Base-by-base conservation (phyloP, 495 filamentous ascomycete genomes). In the Trichoderma gamsii region DNA sequence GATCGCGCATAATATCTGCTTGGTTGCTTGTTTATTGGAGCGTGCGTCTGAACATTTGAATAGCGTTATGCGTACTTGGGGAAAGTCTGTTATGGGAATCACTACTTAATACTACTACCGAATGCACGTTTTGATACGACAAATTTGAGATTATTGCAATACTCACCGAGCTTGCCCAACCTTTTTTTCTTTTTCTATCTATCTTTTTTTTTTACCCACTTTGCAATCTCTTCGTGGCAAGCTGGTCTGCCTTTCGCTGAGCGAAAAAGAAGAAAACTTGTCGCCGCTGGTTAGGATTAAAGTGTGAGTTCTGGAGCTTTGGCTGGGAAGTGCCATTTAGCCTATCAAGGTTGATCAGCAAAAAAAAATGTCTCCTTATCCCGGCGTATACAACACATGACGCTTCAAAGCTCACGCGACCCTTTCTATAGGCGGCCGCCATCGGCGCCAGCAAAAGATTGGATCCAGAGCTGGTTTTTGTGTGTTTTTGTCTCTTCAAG, bases 81-180 rank as follows among this genome's bases (percentile, higher is more conserved):
- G 7, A 25, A 61, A 32, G 56, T 61, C 35, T 4, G 56, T 16
- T 25, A 29, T 29, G 23, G 27, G 25, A 61, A 27, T 32, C 35
- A 61, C 56, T 61, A 61, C 56, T 56, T 61, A 61, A 61, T 61
- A 61, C 25, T 61, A 61, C 25, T 61, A 15, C n/a, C 15, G 9
- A 15, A 61, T 61, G 56, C 56, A 23, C 27, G 23, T 59, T 61
- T 61, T 61, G 56, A 61, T 61, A 61, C 56, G 56, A 61, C 29
- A 61, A 21, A 61, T 29, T 61, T 61, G 56, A 61, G 9, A 32
- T 32, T 23, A 61, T 29, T 61, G 18, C 18, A 61, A 27, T 61
- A 16, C 21, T 27, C 27, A 9, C 13, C 23, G 5, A 21, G 9
- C 8, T 52, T 18, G 9, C n/a, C n/a, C 5, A 11, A 11, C 16